phyloP scores from a whole-genome alignment of 495 filamentous ascomycete genomes.

The Zalerion maritima region DNA sequence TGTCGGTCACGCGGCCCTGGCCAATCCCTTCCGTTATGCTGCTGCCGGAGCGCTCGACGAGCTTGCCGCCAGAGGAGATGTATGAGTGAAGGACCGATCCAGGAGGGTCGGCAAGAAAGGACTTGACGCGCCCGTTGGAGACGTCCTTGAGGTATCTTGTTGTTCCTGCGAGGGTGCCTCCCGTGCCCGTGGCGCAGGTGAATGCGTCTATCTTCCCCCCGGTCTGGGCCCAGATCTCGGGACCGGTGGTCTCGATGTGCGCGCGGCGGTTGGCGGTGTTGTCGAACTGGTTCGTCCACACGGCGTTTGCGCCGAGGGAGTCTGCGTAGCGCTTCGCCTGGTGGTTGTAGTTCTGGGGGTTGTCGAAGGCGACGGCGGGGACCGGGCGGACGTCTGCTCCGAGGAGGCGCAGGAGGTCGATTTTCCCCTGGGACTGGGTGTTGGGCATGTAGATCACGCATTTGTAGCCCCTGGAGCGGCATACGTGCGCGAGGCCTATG shows the following conservation, averaged over 20 bases:
- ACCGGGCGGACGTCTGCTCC: conserved; percentile 98
- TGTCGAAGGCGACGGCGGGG: conserved; percentile 89
- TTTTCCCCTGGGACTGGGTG: conserved; percentile 95
- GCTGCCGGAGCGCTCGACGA: conserved; percentile 66
- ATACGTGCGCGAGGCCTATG: conserved; percentile 94
- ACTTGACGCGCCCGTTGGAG: conserved; percentile 69
- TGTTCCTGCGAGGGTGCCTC: conserved; percentile 76
- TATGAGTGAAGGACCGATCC: conserved; percentile 87
- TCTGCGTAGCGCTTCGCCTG: conserved; percentile 84
- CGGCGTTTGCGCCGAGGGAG: conserved; percentile 52
- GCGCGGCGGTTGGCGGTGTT: conserved; percentile 87
- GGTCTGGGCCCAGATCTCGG: conserved; percentile 96
- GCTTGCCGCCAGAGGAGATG: conserved; percentile 68
- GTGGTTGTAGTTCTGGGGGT: conserved; percentile 95
- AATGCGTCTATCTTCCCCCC: conserved; percentile 79
- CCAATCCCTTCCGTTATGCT: conserved; percentile 97
- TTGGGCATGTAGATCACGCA: conserved; percentile 99
- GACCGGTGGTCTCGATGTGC: conserved; percentile 92
- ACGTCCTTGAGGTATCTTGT: conserved; percentile 81
- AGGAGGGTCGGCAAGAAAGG: conserved; percentile 84
- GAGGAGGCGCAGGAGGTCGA: conserved; percentile 79
- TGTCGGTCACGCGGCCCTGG: conserved; percentile 92
- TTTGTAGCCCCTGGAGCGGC: conserved; percentile 81
- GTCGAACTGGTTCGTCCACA: conserved; percentile 99
- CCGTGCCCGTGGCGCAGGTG: conserved; percentile 89